Evolutionary conservation across 306 rosid genomes (phyloP).

Genomic region (Acacia crassicarpa): DNA sequence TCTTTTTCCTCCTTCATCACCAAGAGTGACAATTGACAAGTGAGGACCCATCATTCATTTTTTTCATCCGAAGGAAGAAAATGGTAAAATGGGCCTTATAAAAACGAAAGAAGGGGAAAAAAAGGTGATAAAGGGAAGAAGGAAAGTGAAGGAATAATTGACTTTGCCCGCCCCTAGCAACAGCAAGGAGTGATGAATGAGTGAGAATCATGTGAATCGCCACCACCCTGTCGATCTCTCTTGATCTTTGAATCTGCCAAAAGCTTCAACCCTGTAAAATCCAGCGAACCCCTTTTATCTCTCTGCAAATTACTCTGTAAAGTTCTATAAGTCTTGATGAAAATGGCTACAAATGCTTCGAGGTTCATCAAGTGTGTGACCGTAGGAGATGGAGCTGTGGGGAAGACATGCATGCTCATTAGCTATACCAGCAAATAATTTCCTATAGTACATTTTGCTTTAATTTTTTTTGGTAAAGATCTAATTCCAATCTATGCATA

Average conservation of each 20-base stretch:
- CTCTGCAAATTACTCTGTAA: conserved; percentile 13
- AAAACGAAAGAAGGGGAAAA: conserved; percentile 1
- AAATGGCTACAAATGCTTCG: conserved; percentile 83
- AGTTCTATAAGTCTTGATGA: conserved; percentile 23
- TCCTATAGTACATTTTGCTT: conserved; percentile 59
- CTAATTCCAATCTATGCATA: conserved; percentile 33
- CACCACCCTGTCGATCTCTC: conserved; percentile 37
- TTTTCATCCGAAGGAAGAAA: not conserved
- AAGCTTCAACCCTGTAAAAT: conserved; percentile 44
- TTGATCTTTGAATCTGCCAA: conserved; percentile 46
- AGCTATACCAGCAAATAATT: conserved; percentile 91
- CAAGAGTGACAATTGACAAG: not conserved
- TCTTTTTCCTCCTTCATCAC: not conserved
- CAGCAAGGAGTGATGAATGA: conserved; percentile 43
- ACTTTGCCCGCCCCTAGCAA: conserved; percentile 13
- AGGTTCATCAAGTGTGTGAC: conserved; percentile 95
- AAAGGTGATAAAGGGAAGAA: not conserved
- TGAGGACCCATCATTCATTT: not conserved
- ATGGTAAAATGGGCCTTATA: not conserved
- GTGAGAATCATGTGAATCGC: conserved; percentile 83
- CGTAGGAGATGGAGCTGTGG: conserved; percentile 94
- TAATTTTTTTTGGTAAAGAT: not conserved
- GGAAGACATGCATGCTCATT: conserved; percentile 97
- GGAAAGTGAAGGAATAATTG: conserved; percentile 37
- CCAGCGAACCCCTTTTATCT: conserved; percentile 35